phyloP scores from a whole-genome alignment of 495 filamentous ascomycete species.

The Chaetomium fimeti region DNA sequence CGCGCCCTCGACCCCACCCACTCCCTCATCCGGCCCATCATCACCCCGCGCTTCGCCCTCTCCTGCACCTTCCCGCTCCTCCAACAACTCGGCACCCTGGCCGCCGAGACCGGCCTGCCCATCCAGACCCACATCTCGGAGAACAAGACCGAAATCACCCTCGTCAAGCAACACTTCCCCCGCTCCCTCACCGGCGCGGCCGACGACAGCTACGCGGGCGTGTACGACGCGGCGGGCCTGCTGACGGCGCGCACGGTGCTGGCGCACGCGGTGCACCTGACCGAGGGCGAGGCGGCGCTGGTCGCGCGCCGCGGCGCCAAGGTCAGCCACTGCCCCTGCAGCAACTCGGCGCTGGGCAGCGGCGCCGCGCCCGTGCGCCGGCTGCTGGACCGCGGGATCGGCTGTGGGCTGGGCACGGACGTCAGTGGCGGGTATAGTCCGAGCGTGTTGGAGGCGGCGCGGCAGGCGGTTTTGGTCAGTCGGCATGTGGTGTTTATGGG shows the following conservation, averaged over 20 bases:
- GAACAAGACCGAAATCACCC: constrained; percentile 66
- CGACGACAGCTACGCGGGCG: constrained; percentile 61
- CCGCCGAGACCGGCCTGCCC: constrained; percentile 55
- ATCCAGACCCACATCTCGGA: constrained; percentile 94
- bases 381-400: constrained; percentile 70
- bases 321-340: constrained; percentile 82
- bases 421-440: constrained; percentile 81
- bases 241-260: constrained; percentile 74
- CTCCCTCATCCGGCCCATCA: constrained; percentile 66
- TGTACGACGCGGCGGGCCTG: constrained; percentile 73
- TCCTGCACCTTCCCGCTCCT: constrained; percentile 64
- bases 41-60: constrained; percentile 90
- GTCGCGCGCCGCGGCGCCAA: constrained; percentile 60
- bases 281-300: constrained; percentile 58
- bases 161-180: constrained; percentile 73
- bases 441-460: constrained; percentile 72
- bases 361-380: constrained; percentile 70
- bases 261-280: constrained; percentile 81
- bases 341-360: constrained; percentile 74
- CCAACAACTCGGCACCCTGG: constrained; percentile 60
- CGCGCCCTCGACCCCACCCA: constrained; percentile 60
- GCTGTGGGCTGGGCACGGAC: constrained; percentile 85
- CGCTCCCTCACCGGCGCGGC: constrained; percentile 29
- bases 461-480: constrained; percentile 74
- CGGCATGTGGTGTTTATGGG: constrained; percentile 56